A percentile compares a stretch with the other conserved stretches of the same genome.
Conservation (phyloP, 768 basidiomycete species). For the Tylopilus intermedius region DNA sequence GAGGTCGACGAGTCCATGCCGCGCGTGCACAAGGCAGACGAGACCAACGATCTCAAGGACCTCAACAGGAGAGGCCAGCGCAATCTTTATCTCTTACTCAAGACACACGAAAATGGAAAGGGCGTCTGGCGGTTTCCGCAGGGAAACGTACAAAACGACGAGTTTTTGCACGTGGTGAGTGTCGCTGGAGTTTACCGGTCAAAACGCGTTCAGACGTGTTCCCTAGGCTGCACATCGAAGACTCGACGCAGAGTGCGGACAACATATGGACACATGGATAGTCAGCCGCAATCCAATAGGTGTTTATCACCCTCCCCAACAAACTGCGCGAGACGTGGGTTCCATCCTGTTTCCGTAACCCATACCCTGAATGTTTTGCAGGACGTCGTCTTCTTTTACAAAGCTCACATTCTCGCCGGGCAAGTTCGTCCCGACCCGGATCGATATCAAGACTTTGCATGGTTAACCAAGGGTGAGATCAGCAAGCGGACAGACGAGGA, state of each 20-base stretch:
- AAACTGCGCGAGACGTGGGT: conserved; percentile 36
- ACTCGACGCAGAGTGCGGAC: conserved; percentile 67
- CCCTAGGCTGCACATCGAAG: conserved; percentile 68
- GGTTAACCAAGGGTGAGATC: conserved; percentile 93
- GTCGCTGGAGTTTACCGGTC: background rate
- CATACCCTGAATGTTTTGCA: conserved; percentile 29
- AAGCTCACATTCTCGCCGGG: conserved; percentile 88
- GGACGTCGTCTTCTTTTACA: conserved; percentile 85
- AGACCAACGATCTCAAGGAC: conserved; percentile 56
- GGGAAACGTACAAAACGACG: conserved; percentile 54
- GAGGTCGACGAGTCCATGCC: conserved; percentile 61
- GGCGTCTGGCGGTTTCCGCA: conserved; percentile 80
- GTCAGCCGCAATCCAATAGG: conserved; percentile 89
- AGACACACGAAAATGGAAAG: conserved; percentile 41
- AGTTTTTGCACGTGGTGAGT: conserved; percentile 74
- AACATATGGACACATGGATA: conserved; percentile 88
- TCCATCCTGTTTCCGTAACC: background rate
- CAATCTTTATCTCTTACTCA: conserved; percentile 84
- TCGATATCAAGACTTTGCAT: conserved; percentile 72
- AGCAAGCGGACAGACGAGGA: conserved; percentile 55
- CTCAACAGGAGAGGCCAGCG: conserved; percentile 79
- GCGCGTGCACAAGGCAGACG: conserved; percentile 58
- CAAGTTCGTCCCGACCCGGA: conserved; percentile 61
- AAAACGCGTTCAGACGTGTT: background rate
- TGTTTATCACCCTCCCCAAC: conserved; percentile 51